Base-by-base conservation (phyloP, 202 grass and related monocot species). In the Carex sylvatica region DNA sequence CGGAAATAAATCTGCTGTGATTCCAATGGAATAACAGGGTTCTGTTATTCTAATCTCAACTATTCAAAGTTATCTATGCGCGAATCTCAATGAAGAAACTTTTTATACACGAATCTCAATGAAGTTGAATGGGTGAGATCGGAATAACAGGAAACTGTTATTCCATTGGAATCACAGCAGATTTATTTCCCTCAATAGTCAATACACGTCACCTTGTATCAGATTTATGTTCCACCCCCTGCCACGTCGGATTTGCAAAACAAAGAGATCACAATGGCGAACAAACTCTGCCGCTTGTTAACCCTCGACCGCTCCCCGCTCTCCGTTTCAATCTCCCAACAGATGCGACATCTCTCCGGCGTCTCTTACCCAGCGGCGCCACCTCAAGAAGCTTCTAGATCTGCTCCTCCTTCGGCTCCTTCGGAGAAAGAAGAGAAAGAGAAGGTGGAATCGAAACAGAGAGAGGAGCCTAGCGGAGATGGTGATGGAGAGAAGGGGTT, bases 281-380 rank as follows among this genome's bases (percentile, higher is more conserved):
- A 70, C 83, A 85, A 83, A 28, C 69, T 85, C 35, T 56, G 26
- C 60, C 87, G 87, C 67, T 62, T 88, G 47, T 35, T 85, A 38
- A 35, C 23, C 16, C 61, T 56, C 1, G 22, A 61, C 23, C 60
- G 55, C 47, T 9, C 60, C 28, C 5, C 26, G 16, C 74, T 54
- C 36, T 53, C 77, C 54, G 3, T 54, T 54, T 19, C 78, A 23
- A 23, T 74, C 65, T 44, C 36, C 15, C 52, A 9, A 44, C 61
- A 23, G 77, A 53, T 59, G 31, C 79, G 83, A 71, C 23, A 31
- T 35, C 69, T 88, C 3, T 82, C 61, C 6, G 22, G 44, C 23
- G 24, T n/a, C 6, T 38, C 68, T 6, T 56, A 61, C 11, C 78
- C 79, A 12, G 54, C 22, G 30, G 18, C 61, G 26, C 71, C 55